Percentiles rank a stretch among this genome's conserved stretches.
These are phyloP conservation scores for Tylopilus plumbeoviolaceoides DNA, from an alignment of 768 basidiomycete species.

Conservation along the genomic window DNA sequence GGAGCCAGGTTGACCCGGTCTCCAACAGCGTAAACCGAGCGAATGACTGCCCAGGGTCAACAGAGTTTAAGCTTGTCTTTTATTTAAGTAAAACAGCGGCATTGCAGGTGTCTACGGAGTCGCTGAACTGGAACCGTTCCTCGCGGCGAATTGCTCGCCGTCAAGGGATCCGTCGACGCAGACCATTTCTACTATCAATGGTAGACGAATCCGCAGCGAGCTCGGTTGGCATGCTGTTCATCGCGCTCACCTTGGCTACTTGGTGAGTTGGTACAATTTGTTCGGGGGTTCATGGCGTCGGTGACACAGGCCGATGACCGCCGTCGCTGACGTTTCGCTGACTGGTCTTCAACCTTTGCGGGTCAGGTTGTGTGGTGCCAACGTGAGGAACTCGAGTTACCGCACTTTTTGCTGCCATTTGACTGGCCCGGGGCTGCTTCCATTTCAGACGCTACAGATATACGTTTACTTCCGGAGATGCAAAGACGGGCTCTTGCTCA, in stretches of 20 bases:
- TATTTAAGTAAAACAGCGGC: too few species aligned
- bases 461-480: slow-evolving; percentile 10
- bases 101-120: too few species aligned
- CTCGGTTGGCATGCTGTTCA: slow-evolving; percentile 10
- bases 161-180: neutral
- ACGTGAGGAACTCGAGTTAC: neutral
- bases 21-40: neutral
- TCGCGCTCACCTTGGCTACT: slow-evolving; percentile 12
- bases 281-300: too few species aligned
- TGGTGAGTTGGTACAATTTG: slow-evolving; percentile 1
- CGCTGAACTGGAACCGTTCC: too few species aligned
- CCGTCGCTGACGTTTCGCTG: neutral
- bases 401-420: neutral
- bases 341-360: neutral
- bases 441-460: slow-evolving; percentile 7
- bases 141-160: too few species aligned
- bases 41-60: neutral
- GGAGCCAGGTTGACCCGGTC: neutral
- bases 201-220: neutral
- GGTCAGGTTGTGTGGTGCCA: slow-evolving; percentile 12
- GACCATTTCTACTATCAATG: neutral
- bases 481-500: slow-evolving; percentile 2
- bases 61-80: neutral
- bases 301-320: too few species aligned
- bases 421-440: neutral